These are phyloP conservation scores for Eutrema salsugineum DNA, from an alignment of 441 rosid species.

Conservation along the genomic window DNA sequence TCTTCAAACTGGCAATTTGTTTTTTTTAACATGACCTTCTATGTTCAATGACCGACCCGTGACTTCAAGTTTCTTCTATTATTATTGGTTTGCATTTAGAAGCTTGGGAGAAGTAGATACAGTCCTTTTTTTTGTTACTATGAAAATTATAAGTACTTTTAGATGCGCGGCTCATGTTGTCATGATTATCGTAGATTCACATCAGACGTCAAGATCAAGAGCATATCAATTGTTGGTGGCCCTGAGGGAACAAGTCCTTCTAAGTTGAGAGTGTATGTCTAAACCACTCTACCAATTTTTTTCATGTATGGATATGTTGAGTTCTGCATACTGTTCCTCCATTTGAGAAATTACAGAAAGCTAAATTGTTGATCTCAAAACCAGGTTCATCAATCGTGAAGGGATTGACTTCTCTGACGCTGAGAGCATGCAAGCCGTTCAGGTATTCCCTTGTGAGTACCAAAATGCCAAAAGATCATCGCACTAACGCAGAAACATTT, in stretches of 20 bases:
- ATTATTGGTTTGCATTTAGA: not conserved
- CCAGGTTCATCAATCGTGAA: slow-evolving; percentile 83
- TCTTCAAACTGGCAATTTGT: not conserved
- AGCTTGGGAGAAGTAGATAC: not conserved
- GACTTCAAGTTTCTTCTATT: not conserved
- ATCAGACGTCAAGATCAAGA: slow-evolving; percentile 94
- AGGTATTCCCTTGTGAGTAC: slow-evolving; percentile 46
- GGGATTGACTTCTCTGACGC: slow-evolving; percentile 96
- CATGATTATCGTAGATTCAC: slow-evolving; percentile 59
- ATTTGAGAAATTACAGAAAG: not conserved
- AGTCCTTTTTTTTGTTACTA: not conserved
- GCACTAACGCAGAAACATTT: not conserved
- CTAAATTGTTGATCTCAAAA: slow-evolving; percentile 9
- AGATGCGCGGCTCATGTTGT: not conserved
- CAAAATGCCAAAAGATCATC: not conserved
- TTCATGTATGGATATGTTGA: not conserved
- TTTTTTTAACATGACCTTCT: too few species aligned
- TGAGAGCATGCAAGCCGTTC: slow-evolving; percentile 87
- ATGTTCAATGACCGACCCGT: not conserved
- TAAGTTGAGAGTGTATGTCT: slow-evolving; percentile 91
- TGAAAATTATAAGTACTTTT: not conserved
- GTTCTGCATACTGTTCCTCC: not conserved
- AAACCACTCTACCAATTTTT: not conserved
- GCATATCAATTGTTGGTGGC: slow-evolving; percentile 90
- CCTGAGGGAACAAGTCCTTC: slow-evolving; percentile 93